A percentile compares a stretch with the other conserved stretches of the same genome.
Conservation (phyloP, 306 rosid genomes). For the Cucurbita argyrosperma region DNA sequence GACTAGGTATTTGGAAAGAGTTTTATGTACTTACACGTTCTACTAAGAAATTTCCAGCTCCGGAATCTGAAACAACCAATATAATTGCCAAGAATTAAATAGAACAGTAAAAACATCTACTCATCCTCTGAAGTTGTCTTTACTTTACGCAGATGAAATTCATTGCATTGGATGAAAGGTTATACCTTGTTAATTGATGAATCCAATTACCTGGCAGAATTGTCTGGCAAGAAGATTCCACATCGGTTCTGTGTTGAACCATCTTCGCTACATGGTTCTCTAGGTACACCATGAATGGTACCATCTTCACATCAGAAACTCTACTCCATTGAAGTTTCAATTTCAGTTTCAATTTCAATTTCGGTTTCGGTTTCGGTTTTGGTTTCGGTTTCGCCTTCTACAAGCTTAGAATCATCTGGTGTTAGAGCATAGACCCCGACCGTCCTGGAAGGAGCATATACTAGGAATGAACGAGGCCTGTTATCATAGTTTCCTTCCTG, state of each 20-base stretch:
- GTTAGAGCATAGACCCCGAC: constrained; percentile 61
- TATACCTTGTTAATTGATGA: constrained; percentile 4
- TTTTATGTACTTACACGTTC: neutral
- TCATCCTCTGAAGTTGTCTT: neutral
- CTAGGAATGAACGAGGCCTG: constrained; percentile 65
- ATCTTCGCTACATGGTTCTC: neutral
- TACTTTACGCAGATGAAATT: neutral
- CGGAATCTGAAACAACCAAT: neutral
- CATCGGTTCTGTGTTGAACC: neutral
- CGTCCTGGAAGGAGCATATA: constrained; percentile 70
- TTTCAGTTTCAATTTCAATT: neutral
- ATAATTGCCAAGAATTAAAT: neutral
- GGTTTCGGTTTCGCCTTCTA: neutral
- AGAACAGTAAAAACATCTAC: neutral
- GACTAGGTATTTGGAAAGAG: neutral
- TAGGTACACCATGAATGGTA: neutral
- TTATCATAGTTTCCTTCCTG: constrained; percentile 62
- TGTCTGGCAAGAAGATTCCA: neutral
- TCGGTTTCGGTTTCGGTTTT: neutral
- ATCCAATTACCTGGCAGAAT: neutral
- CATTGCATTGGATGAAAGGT: neutral
- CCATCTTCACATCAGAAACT: neutral
- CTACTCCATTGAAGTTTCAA: neutral
- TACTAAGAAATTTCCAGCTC: neutral
- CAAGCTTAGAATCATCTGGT: constrained; percentile 12